These are phyloP conservation scores for sorghum (Sorghum bicolor) DNA, from an alignment of 176 grass and related monocot species.

Conservation along the genomic window DNA sequence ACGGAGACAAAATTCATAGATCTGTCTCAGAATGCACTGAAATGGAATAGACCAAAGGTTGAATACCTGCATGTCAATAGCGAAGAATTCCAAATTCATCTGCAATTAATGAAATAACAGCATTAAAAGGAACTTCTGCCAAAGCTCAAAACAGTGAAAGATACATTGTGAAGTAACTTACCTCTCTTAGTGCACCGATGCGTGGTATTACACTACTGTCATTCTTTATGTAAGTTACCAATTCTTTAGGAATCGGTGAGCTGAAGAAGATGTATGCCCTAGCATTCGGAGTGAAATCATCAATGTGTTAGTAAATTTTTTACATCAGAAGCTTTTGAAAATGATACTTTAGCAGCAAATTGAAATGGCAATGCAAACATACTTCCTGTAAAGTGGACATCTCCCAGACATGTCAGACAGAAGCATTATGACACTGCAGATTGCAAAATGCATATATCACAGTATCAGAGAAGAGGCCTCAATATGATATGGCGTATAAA, in stretches of 20 bases:
- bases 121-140: not conserved
- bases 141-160: slow-evolving; percentile 16
- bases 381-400: slow-evolving; percentile 94
- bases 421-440: slow-evolving; percentile 90
- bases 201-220: slow-evolving; percentile 89
- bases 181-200: slow-evolving; percentile 95
- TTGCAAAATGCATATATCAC: slow-evolving; percentile 1
- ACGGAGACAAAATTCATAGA: not conserved
- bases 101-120: slow-evolving; percentile 41
- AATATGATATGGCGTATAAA: not conserved
- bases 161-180: slow-evolving; percentile 18
- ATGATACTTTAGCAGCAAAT: slow-evolving; percentile 19
- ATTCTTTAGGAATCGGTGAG: slow-evolving; percentile 81
- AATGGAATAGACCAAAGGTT: not conserved
- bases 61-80: slow-evolving; percentile 94
- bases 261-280: slow-evolving; percentile 98
- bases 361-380: slow-evolving; percentile 34
- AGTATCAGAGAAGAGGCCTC: slow-evolving; percentile 28
- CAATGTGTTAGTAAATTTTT: not conserved
- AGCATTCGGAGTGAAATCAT: slow-evolving; percentile 34
- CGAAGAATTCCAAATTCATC: slow-evolving; percentile 99
- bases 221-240: slow-evolving; percentile 89
- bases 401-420: slow-evolving; percentile 99
- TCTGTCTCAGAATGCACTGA: not conserved
- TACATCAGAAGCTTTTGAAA: slow-evolving; percentile 6